Evolutionary conservation across 2,329 filamentous ascomycete genomes (phyloP), one percentile per base, ranked within the genome.

Genomic region (Berkeleyomyces rouxiae): DNA sequence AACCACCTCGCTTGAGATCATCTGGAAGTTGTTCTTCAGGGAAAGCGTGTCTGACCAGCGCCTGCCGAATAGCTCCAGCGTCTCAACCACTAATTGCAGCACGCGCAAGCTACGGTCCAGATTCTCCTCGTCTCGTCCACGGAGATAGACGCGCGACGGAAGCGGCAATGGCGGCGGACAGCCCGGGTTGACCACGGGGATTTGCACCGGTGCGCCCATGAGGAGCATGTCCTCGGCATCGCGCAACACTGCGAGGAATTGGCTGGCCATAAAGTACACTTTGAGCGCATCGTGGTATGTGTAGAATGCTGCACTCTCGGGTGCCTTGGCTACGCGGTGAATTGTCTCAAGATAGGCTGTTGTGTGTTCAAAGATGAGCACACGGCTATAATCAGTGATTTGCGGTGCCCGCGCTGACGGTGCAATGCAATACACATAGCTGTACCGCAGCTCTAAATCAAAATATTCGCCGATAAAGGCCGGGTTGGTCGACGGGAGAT

Each of bases 281-380:
- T 91, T 84, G 69, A 95, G 80, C 1, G 90, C 88, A 70, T 96
- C 92, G 69, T 95, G 86, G 68, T 91, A 96, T 0, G 88, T 92
- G 68, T 93, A 82, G 60, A 92, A 86, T 3, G 85, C 81, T 13
- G 80, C 78, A 65, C 83, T 80, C 40, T 77, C 73, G 3, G 80
- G 72, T 67, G 81, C 78, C 63, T 80, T 79, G 33, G 87, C 79
- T 55, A 90, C 79, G 4, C 83, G 81, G 68, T 87, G 81, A 66
- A 95, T 83, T 65, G 83, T 82, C 64, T 87, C 81, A 58, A 93
- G 81, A 70, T 93, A 96, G n/a, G 85, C 81, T 67, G 92, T 83
- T 66, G 85, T 85, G 69, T 93, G 86, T 70, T 96, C 90, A 71
- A 95, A 95, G 47, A 96, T 88, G 33, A 95, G 77, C 39, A 84